Conservation (phyloP, 1,284 basidiomycete species). For the Pulveroboletus sp. region DNA sequence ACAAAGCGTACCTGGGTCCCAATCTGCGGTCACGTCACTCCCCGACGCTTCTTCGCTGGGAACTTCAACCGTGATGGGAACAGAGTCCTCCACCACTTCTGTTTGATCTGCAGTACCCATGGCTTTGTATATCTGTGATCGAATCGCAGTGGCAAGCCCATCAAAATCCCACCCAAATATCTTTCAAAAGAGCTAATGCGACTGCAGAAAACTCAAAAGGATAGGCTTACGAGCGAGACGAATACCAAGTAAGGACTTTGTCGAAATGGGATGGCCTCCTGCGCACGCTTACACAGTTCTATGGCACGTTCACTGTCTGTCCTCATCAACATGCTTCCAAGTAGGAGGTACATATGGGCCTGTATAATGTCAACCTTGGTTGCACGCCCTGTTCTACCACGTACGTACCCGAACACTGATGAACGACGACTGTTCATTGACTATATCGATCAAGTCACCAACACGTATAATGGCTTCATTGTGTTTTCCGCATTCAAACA, state of each 20-base stretch:
- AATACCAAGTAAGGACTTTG: background rate
- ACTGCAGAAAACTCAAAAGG: background rate
- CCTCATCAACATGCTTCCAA: background rate
- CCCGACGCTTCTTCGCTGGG: background rate
- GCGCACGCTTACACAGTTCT: background rate
- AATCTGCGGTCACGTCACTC: background rate
- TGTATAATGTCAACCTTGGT: background rate
- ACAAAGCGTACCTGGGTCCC: background rate
- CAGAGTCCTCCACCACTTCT: background rate
- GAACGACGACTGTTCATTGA: background rate
- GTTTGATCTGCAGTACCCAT: background rate
- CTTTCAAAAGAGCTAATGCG: background rate
- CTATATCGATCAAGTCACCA: background rate
- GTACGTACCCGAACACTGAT: background rate
- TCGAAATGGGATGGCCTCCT: background rate
- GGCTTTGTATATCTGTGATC: background rate
- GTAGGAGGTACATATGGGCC: slow-evolving; percentile 1
- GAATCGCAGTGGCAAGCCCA: background rate
- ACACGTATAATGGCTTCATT: slow-evolving; percentile 3
- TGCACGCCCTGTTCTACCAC: background rate
- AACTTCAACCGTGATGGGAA: background rate
- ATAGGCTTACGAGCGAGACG: slow-evolving; percentile 1
- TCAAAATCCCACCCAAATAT: slow-evolving; percentile 11
- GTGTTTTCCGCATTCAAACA: slow-evolving; percentile 8
- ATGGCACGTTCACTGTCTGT: background rate